Evolutionary conservation across 2,329 filamentous ascomycete genomes (phyloP).

Genomic region (Dissoconium aciculare): DNA sequence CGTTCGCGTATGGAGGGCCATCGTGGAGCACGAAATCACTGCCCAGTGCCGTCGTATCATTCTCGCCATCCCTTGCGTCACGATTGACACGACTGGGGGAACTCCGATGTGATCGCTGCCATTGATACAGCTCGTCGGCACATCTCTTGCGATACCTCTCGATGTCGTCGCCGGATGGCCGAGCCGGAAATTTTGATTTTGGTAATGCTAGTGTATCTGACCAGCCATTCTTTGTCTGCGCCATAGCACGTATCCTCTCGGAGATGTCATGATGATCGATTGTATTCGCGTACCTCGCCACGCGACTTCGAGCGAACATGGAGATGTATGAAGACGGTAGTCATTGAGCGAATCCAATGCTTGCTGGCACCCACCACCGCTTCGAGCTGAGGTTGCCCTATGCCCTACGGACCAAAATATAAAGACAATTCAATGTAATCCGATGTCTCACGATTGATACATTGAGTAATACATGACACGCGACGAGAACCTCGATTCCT

Average conservation of each 20-base stretch:
- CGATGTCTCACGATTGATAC: too few relatives aligned
- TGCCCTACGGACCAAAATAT: too few relatives aligned
- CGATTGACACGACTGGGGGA: constrained; percentile 15
- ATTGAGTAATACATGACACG: too few relatives aligned
- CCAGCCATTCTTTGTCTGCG: constrained; percentile 13
- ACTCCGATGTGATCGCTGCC: constrained; percentile 48
- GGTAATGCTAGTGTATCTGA: constrained; percentile 33
- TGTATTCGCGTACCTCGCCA: not conserved
- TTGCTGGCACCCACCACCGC: too few relatives aligned
- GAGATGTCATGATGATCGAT: constrained; percentile 1
- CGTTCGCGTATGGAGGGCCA: constrained; percentile 94
- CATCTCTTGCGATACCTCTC: constrained; percentile 55
- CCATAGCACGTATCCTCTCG: constrained; percentile 6
- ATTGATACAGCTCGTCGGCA: constrained; percentile 76
- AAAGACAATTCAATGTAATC: too few relatives aligned
- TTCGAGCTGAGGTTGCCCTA: too few relatives aligned
- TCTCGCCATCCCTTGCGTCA: constrained; percentile 2
- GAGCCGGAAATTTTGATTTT: constrained; percentile 34
- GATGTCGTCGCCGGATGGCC: constrained; percentile 29
- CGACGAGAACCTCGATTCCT: too few relatives aligned
- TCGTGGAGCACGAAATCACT: constrained; percentile 73
- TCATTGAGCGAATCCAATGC: too few relatives aligned
- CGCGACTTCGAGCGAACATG: constrained; percentile 3
- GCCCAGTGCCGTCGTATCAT: constrained; percentile 25
- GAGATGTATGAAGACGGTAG: too few relatives aligned